Evolutionary conservation across 768 basidiomycete genomes (phyloP).

Genomic region (Pulveroboletus ravenelii): DNA sequence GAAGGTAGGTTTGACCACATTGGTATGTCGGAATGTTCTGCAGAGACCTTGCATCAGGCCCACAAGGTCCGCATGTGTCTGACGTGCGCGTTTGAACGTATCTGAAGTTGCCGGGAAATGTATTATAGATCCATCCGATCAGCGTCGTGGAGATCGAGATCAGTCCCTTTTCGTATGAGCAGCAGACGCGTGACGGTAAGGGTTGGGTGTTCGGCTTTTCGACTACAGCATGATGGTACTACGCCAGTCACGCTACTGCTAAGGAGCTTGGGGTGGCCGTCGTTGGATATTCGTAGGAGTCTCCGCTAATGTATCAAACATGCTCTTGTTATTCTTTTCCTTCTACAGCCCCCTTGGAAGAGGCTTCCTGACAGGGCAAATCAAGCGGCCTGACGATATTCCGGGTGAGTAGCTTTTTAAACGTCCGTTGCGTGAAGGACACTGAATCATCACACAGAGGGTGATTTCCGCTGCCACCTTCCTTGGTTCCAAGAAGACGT

Average conservation of each 20-base stretch:
- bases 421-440: background rate
- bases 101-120: too few relatives aligned
- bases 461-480: constrained; percentile 34
- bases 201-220: background rate
- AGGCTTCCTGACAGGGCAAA: constrained; percentile 30
- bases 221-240: background rate
- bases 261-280: constrained; percentile 51
- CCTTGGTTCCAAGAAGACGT: constrained; percentile 45
- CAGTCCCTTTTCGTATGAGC: constrained; percentile 55
- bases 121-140: constrained; percentile 45
- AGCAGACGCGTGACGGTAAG: constrained; percentile 41
- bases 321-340: constrained; percentile 15
- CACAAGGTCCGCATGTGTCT: constrained; percentile 11
- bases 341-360: constrained; percentile 40
- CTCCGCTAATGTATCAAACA: background rate
- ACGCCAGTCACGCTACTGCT: constrained; percentile 42
- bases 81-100: background rate
- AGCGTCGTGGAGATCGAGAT: constrained; percentile 64
- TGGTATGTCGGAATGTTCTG: constrained; percentile 49
- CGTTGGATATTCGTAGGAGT: constrained; percentile 49
- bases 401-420: constrained; percentile 13
- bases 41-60: constrained; percentile 43
- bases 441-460: constrained; percentile 27
- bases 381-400: constrained; percentile 37
- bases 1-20: constrained; percentile 42